A percentile compares a stretch with the other conserved stretches of the same genome.
Evolutionary conservation across 345 rosid species (phyloP).

Genomic region (Eucalyptus polyanthemos): DNA sequence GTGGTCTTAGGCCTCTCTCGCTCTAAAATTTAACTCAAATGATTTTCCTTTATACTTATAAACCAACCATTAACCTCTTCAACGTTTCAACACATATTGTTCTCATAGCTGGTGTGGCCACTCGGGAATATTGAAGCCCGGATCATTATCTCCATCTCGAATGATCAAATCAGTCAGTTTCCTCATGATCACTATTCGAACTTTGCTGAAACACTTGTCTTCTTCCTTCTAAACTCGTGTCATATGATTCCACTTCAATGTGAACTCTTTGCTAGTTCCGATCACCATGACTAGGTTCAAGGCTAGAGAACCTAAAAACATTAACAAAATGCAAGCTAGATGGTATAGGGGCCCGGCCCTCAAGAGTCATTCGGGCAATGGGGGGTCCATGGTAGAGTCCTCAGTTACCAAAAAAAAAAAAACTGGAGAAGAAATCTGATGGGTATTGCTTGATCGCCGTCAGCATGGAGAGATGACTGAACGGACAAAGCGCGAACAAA

Average conservation of each 20-base stretch:
- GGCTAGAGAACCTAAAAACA: not conserved
- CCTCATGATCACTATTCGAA: not conserved
- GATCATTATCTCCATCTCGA: not conserved
- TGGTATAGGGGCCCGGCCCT: no score
- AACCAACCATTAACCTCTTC: no score
- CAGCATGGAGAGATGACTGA: not conserved
- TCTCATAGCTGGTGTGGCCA: no score
- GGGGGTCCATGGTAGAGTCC: no score
- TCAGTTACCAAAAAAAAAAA: no score
- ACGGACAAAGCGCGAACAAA: not conserved
- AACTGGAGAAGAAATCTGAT: not conserved
- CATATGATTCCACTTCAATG: not conserved
- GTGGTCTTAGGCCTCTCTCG: fast-evolving
- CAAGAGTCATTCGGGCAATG: no score
- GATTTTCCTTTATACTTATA: fast-evolving
- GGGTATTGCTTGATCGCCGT: not conserved
- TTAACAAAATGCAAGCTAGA: not conserved
- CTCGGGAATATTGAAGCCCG: fast-evolving
- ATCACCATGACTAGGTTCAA: not conserved
- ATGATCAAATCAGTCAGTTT: not conserved
- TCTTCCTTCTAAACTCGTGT: not conserved
- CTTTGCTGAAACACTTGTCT: not conserved
- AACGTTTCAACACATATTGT: fast-evolving
- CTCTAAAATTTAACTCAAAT: no score
- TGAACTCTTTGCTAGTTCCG: not conserved